Conservation (phyloP, 2,329 filamentous ascomycete species). For the Pseudocercospora cruenta region DNA sequence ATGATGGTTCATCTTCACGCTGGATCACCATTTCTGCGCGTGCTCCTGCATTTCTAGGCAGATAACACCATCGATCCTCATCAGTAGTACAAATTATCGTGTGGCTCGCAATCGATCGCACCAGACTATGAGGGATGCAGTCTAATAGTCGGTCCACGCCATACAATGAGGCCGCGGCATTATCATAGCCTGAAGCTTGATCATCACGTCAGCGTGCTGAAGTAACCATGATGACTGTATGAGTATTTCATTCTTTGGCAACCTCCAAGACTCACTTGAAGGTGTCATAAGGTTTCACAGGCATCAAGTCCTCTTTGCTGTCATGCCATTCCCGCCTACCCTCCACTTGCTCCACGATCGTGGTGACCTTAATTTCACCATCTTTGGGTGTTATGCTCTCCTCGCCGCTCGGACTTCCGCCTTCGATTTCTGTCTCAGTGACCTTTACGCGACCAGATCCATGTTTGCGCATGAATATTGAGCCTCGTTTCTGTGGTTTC, state of each 20-base stretch:
- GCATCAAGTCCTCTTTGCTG: conserved; percentile 7
- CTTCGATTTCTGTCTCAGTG: conserved; percentile 11
- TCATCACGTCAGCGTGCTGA: background rate
- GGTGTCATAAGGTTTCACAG: background rate
- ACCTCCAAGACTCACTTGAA: background rate
- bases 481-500: background rate
- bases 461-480: background rate
- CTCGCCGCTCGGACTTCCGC: background rate
- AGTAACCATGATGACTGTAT: background rate
- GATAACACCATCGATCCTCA: too few relatives aligned
- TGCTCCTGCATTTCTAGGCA: too few relatives aligned
- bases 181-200: too few relatives aligned
- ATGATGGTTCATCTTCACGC: background rate
- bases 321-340: conserved; percentile 9
- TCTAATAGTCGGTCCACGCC: too few relatives aligned
- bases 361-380: conserved; percentile 15
- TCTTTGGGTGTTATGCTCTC: background rate
- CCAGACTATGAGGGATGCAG: too few relatives aligned
- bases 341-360: conserved; percentile 15
- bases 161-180: too few relatives aligned
- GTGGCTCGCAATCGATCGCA: too few relatives aligned
- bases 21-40: background rate
- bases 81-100: too few relatives aligned
- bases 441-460: conserved; percentile 3
- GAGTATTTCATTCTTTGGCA: background rate